Evolutionary conservation across 1,284 basidiomycete species (phyloP).

Genomic region (Uromyces viciae-fabae): DNA sequence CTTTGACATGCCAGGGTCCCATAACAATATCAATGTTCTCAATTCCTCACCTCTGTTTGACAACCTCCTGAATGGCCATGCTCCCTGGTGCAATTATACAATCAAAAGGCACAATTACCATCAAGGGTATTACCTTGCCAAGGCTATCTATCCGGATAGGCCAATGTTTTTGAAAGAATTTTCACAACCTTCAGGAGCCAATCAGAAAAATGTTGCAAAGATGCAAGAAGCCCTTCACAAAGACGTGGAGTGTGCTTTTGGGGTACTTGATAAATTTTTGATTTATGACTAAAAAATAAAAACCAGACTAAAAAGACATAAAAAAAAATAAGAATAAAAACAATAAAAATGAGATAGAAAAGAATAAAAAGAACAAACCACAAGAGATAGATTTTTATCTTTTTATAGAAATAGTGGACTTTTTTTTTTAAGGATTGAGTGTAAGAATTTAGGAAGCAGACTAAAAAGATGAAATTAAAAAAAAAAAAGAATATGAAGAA

Average conservation of each 20-base stretch:
- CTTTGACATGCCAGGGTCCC: neutral
- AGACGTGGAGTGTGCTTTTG: conserved; percentile 1
- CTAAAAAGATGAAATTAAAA: no score
- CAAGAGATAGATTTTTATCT: no score
- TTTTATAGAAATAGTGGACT: no score
- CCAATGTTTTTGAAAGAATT: neutral
- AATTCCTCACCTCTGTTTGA: neutral
- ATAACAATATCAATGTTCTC: neutral
- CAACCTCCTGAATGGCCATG: neutral
- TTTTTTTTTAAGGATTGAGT: no score
- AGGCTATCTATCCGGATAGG: conserved; percentile 10
- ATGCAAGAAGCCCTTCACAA: neutral
- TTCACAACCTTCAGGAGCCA: neutral
- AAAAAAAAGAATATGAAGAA: no score
- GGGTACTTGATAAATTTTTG: no score
- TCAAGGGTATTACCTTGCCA: neutral
- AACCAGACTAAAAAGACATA: no score
- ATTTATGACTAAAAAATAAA: no score
- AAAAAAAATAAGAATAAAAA: no score
- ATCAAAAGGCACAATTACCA: neutral
- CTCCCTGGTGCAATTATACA: neutral
- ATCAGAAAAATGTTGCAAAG: neutral
- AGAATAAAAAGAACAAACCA: no score
- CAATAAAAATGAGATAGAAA: no score
- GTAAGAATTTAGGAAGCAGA: no score